Base-by-base conservation (phyloP, 2,329 filamentous ascomycete species). In the Clathrospora elynae region DNA sequence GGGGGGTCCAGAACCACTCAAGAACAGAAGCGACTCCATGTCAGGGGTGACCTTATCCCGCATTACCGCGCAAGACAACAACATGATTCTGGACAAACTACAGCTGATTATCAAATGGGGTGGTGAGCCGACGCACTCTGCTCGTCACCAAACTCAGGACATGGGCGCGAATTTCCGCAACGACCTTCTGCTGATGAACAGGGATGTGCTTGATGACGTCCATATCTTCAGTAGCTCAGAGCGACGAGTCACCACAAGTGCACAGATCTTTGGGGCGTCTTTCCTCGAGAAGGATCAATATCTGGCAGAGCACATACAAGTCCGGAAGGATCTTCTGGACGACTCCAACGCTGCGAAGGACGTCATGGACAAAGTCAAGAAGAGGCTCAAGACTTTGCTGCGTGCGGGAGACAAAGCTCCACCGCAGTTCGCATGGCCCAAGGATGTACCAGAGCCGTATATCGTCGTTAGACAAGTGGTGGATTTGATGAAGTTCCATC, bases 291-390 rank as follows among this genome's bases (percentile, higher is more conserved):
- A 89, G 63, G 90, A 95, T 67, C 88, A 96, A 40, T 77, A 96
- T 11, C 83, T 87, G 0, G 83, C 89, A 16, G 88, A 95, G 59
- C 90, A 89, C 53, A 95, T 99, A 51, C 87, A 84, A 22, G 86
- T 97, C 42, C 85, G 93, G 38, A 99, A 99, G 67, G 91, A 97
- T 71, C 79, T 99, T 5, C 76, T 99, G 3, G 93, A 99, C 67
- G 93, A 99, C 67, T 97, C 91, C 0, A 99, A 99, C 69, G 93
- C 93, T 3, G 93, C 93, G 44, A 99, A 99, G 70, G 93, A 99
- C 67, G 90, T 96, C 64, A 99, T 96, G 88, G 95, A 99, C 73
- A 96, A 96, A 72, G 93, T 99, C 42, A 99, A 99, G 79, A 99
- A 99, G 81, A 96, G 95, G 82, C 80, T 99, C 18, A 99, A 99